A percentile compares a stretch with the other conserved stretches of the same genome.
phyloP scores from a whole-genome alignment of 2,329 filamentous ascomycete species.

The Cytospora leucostoma region DNA sequence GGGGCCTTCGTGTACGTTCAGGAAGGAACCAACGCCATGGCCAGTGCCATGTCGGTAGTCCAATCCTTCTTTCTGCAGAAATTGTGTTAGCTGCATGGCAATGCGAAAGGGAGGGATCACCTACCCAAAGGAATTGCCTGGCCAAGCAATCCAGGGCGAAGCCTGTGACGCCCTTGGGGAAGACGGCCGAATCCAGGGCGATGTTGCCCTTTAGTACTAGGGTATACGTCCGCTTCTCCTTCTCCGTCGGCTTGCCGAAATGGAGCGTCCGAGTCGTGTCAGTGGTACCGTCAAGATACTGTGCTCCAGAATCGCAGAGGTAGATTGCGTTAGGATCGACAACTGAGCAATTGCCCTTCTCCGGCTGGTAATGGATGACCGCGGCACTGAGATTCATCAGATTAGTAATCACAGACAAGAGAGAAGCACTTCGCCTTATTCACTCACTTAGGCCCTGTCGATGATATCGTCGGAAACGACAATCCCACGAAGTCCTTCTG shows the following conservation, averaged over 20 bases:
- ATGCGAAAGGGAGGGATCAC: conserved; percentile 29
- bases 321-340: conserved; percentile 88
- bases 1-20: conserved; percentile 97
- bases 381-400: conserved; percentile 68
- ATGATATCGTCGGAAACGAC: conserved; percentile 95
- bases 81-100: conserved; percentile 29
- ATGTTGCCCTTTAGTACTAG: conserved; percentile 95
- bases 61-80: conserved; percentile 66
- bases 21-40: conserved; percentile 89
- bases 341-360: conserved; percentile 75
- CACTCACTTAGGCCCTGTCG: conserved; percentile 74
- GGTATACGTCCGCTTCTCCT: conserved; percentile 88
- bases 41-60: conserved; percentile 97
- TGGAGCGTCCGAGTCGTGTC: conserved; percentile 94
- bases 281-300: conserved; percentile 93
- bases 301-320: conserved; percentile 95
- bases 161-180: conserved; percentile 92
- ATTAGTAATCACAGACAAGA: not conserved
- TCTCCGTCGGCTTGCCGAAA: conserved; percentile 79
- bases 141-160: conserved; percentile 88
- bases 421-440: not conserved
- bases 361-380: conserved; percentile 93
- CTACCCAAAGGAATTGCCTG: conserved; percentile 87
- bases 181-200: conserved; percentile 79
- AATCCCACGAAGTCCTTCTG: conserved; percentile 80